Evolutionary conservation across 2,329 filamentous ascomycete genomes (phyloP).

Genomic region (Polychaeton citri): DNA sequence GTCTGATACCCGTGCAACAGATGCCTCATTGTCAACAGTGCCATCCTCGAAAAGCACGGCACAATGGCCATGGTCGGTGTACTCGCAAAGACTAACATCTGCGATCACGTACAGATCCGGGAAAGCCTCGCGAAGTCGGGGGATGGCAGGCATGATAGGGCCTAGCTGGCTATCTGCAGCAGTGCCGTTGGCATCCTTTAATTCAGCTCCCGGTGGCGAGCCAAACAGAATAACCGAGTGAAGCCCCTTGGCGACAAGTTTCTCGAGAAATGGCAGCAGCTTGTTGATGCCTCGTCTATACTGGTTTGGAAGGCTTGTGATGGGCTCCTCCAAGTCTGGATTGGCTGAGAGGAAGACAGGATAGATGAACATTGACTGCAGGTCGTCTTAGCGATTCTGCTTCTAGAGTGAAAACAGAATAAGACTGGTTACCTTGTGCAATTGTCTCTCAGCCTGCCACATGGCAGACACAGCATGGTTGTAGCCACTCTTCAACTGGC

Average conservation of each 20-base stretch:
- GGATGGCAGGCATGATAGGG: conserved; percentile 72
- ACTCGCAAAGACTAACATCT: conserved; percentile 90
- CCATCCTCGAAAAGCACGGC: conserved; percentile 82
- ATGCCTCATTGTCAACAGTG: conserved; percentile 74
- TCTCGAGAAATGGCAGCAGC: conserved; percentile 64
- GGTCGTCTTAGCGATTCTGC: too few species aligned
- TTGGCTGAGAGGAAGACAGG: conserved; percentile 85
- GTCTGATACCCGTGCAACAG: conserved; percentile 80
- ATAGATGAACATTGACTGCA: conserved; percentile 96
- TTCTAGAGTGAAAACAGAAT: neutral
- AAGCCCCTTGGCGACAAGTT: conserved; percentile 72
- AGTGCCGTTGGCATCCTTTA: conserved; percentile 77
- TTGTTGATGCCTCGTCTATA: conserved; percentile 71
- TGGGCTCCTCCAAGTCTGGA: conserved; percentile 73
- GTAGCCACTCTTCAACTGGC: too few species aligned
- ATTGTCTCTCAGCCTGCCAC: too few species aligned
- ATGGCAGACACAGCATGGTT: too few species aligned
- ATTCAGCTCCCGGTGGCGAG: conserved; percentile 62
- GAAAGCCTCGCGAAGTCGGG: conserved; percentile 65
- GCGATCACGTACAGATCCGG: conserved; percentile 75
- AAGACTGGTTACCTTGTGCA: neutral
- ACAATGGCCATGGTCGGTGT: conserved; percentile 88
- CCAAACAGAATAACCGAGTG: conserved; percentile 85
- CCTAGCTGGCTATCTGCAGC: conserved; percentile 78
- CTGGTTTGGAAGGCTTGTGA: conserved; percentile 78